Percentiles rank a stretch among this genome's conserved stretches.
Evolutionary conservation across 306 rosid species (phyloP).

Genomic region (Clitoria ternatea): DNA sequence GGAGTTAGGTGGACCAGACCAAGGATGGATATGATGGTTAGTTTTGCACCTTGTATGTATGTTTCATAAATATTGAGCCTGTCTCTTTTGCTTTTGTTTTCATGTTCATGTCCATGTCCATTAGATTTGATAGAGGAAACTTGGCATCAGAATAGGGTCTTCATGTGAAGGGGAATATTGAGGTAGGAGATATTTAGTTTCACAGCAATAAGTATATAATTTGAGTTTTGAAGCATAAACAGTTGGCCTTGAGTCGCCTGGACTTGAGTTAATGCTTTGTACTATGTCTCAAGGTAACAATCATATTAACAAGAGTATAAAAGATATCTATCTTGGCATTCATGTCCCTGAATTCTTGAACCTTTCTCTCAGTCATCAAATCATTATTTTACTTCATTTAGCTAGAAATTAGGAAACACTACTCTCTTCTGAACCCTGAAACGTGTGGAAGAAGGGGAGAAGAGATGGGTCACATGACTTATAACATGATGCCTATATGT

Average conservation of each 20-base stretch:
- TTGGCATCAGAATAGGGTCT: neutral
- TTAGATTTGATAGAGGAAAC: neutral
- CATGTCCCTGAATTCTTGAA: neutral
- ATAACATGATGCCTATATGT: neutral
- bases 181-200: constrained; percentile 27
- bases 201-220: constrained; percentile 4
- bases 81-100: constrained; percentile 18
- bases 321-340: constrained; percentile 7
- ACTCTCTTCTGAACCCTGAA: neutral
- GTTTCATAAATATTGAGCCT: constrained; percentile 24
- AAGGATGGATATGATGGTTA: too few species aligned
- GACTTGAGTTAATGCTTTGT: constrained; percentile 19
- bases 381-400: neutral
- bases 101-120: constrained; percentile 1
- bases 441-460: neutral
- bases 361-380: neutral
- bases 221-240: neutral
- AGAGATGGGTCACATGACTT: neutral
- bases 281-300: constrained; percentile 8
- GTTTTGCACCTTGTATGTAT: constrained; percentile 18
- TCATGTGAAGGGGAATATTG: constrained; percentile 11
- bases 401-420: neutral
- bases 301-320: constrained; percentile 12
- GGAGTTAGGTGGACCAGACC: too few species aligned
- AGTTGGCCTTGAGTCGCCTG: neutral